phyloP scores from a whole-genome alignment of 2,329 filamentous ascomycete species.

The Neoscytalidium dimidiatum region DNA sequence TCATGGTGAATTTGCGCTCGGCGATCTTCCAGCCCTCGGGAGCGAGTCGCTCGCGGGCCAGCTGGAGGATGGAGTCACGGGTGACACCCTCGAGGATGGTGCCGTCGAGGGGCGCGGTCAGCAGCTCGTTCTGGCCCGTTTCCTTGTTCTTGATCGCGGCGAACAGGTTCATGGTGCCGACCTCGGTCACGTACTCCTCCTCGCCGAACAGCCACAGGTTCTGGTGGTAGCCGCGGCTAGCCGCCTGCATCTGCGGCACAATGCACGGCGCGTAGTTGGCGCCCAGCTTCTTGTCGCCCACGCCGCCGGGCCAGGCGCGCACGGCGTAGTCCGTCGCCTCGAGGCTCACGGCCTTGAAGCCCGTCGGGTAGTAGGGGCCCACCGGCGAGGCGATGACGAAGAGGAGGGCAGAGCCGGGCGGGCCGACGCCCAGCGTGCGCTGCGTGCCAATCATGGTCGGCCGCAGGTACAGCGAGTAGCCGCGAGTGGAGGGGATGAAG shows the following conservation, averaged over 20 bases:
- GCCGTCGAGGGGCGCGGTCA: constrained; percentile 94
- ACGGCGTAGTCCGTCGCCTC: constrained; percentile 97
- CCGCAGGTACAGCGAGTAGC: constrained; percentile 93
- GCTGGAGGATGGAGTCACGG: constrained; percentile 81
- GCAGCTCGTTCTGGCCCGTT: constrained; percentile 85
- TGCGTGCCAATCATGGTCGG: constrained; percentile 98
- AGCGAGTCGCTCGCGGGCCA: constrained; percentile 79
- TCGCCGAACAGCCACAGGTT: constrained; percentile 97
- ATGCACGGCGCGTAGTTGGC: constrained; percentile 99
- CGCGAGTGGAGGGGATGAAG: constrained; percentile 80
- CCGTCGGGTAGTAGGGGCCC: constrained; percentile 95
- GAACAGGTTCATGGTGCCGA: constrained; percentile 99
- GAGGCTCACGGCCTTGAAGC: constrained; percentile 94
- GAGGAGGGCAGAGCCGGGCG: constrained; percentile 88
- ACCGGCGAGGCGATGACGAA: constrained; percentile 96
- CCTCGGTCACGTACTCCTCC: constrained; percentile 94
- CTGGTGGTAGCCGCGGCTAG: constrained; percentile 91
- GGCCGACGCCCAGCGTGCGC: constrained; percentile 85
- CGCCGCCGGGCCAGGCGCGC: constrained; percentile 95
- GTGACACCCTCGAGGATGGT: constrained; percentile 96
- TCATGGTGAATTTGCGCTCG: constrained; percentile 93
- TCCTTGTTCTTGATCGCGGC: constrained; percentile 80
- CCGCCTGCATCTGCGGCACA: constrained; percentile 90
- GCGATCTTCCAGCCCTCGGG: constrained; percentile 85
- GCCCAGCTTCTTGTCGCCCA: constrained; percentile 97